Evolutionary conservation across 1,139 yeast genomes (phyloP).

Genomic region (Blastobotrys illinoisensis): DNA sequence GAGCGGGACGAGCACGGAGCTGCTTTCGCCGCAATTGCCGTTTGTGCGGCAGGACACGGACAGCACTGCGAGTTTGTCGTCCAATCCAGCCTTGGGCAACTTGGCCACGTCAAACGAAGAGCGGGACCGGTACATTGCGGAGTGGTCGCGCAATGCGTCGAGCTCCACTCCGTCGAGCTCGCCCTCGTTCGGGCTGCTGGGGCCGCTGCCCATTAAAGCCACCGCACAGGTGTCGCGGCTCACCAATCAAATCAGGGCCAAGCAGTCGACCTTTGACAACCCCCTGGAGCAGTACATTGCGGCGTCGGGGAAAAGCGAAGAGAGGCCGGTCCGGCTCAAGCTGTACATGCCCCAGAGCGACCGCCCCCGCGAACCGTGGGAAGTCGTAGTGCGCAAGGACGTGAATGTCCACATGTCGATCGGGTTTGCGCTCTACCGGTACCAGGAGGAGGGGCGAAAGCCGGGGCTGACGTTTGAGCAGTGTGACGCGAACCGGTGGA

Average conservation of each 20-base stretch:
- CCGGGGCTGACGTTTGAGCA: slow-evolving; percentile 31
- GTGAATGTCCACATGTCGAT: slow-evolving; percentile 39
- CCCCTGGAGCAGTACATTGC: slow-evolving; percentile 39
- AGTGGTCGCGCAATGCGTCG: background rate
- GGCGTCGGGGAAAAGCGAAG: slow-evolving; percentile 37
- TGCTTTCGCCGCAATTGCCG: slow-evolving; percentile 6
- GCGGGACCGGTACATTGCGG: background rate
- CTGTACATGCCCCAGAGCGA: slow-evolving; percentile 36
- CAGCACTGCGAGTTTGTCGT: slow-evolving; percentile 4
- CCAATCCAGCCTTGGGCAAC: background rate
- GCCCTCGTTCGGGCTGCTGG: background rate
- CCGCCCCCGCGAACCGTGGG: slow-evolving; percentile 32
- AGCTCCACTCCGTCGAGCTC: background rate
- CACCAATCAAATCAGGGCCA: slow-evolving; percentile 29
- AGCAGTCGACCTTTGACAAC: slow-evolving; percentile 30
- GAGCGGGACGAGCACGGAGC: slow-evolving; percentile 9
- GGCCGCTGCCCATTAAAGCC: slow-evolving; percentile 6
- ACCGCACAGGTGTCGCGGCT: slow-evolving; percentile 19
- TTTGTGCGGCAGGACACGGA: slow-evolving; percentile 5
- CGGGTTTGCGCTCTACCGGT: slow-evolving; percentile 38
- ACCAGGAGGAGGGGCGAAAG: slow-evolving; percentile 25
- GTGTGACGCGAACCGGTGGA: slow-evolving; percentile 39
- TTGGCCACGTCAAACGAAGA: background rate
- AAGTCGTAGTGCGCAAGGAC: slow-evolving; percentile 35
- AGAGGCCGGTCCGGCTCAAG: slow-evolving; percentile 32